A percentile compares a stretch with the other conserved stretches of the same genome.
Evolutionary conservation across 2,329 filamentous ascomycete species (phyloP).

Genomic region (Calonectria montana): DNA sequence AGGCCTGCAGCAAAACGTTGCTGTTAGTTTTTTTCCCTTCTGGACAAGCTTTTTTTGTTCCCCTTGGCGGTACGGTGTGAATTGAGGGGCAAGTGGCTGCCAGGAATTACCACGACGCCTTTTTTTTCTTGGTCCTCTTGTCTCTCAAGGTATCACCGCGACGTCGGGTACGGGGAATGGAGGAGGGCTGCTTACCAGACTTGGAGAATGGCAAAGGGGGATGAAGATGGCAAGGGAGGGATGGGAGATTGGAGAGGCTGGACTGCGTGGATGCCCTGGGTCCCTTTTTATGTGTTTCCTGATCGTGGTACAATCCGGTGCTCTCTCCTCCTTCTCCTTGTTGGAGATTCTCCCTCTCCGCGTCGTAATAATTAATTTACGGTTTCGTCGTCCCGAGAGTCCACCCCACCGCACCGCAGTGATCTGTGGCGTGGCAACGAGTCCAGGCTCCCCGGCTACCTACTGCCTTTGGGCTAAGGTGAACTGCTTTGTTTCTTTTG

Average conservation of each 20-base stretch:
- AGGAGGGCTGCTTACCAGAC: neutral
- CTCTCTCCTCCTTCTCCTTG: neutral
- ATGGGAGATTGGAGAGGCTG: neutral
- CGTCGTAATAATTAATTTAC: constrained; percentile 44
- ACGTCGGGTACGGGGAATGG: neutral
- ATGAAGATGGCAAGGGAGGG: neutral
- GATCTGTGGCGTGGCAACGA: constrained; percentile 42
- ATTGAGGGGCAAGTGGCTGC: neutral
- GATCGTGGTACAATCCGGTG: neutral
- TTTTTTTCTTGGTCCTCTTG: neutral
- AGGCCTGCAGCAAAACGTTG: constrained; percentile 1
- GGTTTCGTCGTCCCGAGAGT: constrained; percentile 31
- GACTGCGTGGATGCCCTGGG: neutral
- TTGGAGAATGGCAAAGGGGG: neutral
- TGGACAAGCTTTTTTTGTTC: constrained; percentile 4
- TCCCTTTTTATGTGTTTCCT: constrained; percentile 19
- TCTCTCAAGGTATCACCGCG: neutral
- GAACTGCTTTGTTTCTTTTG: constrained; percentile 10
- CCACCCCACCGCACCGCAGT: constrained; percentile 38
- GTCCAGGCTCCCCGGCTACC: constrained; percentile 33
- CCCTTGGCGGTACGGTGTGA: neutral
- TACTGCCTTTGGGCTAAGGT: neutral
- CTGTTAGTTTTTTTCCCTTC: neutral
- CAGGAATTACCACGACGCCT: neutral
- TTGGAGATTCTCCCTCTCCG: constrained; percentile 7